Evolutionary conservation across 805 yeast genomes (phyloP).

Genomic region (Pichia scutulata): DNA sequence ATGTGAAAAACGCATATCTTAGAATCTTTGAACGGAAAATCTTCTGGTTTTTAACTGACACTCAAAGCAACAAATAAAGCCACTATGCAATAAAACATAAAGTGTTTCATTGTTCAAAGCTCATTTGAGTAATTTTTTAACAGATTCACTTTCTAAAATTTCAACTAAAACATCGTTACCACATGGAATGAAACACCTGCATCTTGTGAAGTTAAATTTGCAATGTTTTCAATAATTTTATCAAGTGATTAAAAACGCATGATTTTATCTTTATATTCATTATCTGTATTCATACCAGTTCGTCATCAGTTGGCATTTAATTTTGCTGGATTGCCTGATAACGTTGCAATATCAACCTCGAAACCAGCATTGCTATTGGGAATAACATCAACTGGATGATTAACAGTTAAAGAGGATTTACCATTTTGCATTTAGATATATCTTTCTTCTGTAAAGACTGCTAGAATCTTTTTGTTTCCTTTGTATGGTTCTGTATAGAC

Average conservation of each 20-base stretch:
- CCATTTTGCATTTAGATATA: constrained; percentile 6
- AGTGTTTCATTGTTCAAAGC: constrained; percentile 6
- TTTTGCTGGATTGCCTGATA: constrained; percentile 9
- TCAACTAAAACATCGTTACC: constrained; percentile 8
- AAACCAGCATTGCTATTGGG: constrained; percentile 10
- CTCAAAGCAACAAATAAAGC: constrained; percentile 6
- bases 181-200: constrained; percentile 11
- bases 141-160: constrained; percentile 6
- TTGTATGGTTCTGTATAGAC: constrained; percentile 4
- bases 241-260: neutral
- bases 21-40: constrained; percentile 8
- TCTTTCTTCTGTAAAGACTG: constrained; percentile 9
- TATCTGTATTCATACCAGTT: constrained; percentile 5
- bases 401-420: constrained; percentile 9
- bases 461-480: constrained; percentile 3
- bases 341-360: constrained; percentile 8
- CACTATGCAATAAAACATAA: constrained; percentile 7
- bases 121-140: constrained; percentile 6
- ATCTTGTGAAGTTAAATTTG: constrained; percentile 2
- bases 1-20: constrained; percentile 7
- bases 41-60: constrained; percentile 1
- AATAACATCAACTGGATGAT: constrained; percentile 10
- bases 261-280: neutral
- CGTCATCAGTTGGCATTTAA: constrained; percentile 8
- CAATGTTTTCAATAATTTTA: constrained; percentile 2